Percentiles rank a stretch among this genome's conserved stretches.
These are phyloP conservation scores for Malassezia arunalokei DNA, from an alignment of 1,284 basidiomycete genomes.

Conservation along the genomic window DNA sequence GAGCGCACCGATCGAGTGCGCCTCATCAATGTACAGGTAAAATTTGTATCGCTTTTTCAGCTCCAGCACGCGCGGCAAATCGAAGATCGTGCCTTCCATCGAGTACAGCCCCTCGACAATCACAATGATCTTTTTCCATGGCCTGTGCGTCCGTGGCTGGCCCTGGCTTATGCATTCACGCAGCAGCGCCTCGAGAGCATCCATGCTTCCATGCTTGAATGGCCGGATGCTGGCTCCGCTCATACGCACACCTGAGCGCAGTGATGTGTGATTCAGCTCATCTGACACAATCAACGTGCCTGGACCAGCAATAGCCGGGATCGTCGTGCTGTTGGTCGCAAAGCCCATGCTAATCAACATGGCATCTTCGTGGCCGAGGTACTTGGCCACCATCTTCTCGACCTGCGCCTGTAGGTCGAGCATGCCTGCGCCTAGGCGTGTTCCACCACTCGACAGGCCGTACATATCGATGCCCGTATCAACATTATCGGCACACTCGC, in stretches of 20 bases:
- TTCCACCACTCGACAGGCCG: constrained; percentile 65
- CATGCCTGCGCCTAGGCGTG: constrained; percentile 69
- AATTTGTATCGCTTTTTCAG: constrained; percentile 98
- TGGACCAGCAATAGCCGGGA: constrained; percentile 79
- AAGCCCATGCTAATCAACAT: constrained; percentile 93
- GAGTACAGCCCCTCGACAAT: constrained; percentile 92
- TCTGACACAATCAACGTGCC: constrained; percentile 93
- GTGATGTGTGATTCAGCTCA: constrained; percentile 91
- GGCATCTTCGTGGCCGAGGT: constrained; percentile 76
- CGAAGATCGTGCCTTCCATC: constrained; percentile 90
- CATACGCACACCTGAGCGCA: constrained; percentile 79
- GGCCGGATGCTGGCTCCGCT: constrained; percentile 78
- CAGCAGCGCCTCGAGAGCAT: constrained; percentile 65
- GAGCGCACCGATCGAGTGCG: constrained; percentile 89
- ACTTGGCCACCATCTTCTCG: constrained; percentile 78
- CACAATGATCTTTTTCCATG: constrained; percentile 96
- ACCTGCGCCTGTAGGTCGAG: constrained; percentile 69
- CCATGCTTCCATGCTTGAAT: constrained; percentile 97
- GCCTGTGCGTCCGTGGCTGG: constrained; percentile 88
- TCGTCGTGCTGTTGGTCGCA: constrained; percentile 89
- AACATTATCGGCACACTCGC: constrained; percentile 84
- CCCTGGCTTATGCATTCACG: constrained; percentile 90
- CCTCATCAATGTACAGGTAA: constrained; percentile 90
- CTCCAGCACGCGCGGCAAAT: constrained; percentile 70
- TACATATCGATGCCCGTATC: constrained; percentile 50